A percentile compares a stretch with the other conserved stretches of the same genome.
These are phyloP conservation scores for Capronia epimyces DNA, from an alignment of 2,329 filamentous ascomycete species.

Conservation along the genomic window DNA sequence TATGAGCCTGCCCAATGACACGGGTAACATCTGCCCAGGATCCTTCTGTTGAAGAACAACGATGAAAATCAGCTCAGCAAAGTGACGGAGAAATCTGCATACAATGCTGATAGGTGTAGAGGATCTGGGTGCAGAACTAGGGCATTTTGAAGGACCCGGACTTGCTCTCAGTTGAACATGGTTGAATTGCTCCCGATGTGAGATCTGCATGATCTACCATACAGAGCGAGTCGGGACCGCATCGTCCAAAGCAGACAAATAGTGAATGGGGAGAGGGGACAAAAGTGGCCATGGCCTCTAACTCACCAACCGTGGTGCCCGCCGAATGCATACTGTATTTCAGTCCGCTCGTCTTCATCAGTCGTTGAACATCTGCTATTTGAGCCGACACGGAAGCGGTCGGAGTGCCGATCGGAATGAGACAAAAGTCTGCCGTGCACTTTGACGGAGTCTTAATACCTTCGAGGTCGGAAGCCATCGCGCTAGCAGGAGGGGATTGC, in stretches of 20 bases:
- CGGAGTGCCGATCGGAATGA: constrained; percentile 82
- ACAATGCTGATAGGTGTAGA: no score
- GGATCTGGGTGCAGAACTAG: no score
- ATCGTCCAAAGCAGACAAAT: no score
- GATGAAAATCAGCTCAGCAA: background rate
- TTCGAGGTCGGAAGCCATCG: constrained; percentile 11
- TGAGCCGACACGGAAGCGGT: constrained; percentile 71
- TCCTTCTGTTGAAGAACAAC: constrained; percentile 58
- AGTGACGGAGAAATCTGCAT: no score
- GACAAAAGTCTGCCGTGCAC: constrained; percentile 85
- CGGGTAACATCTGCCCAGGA: constrained; percentile 83
- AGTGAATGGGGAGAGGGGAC: no score
- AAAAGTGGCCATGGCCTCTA: no score
- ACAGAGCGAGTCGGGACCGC: no score
- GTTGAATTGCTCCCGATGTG: no score
- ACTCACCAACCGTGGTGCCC: constrained; percentile 82
- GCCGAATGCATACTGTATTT: constrained; percentile 88
- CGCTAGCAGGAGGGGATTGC: no score
- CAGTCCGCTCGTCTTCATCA: constrained; percentile 74
- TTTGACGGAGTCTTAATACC: constrained; percentile 56
- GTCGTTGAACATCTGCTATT: constrained; percentile 79
- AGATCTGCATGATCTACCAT: no score
- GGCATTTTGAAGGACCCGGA: no score
- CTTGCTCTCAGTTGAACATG: no score
- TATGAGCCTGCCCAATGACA: constrained; percentile 80